These are phyloP conservation scores for Aureobasidium sp. DNA, from an alignment of 2,329 filamentous ascomycete genomes.

Conservation along the genomic window DNA sequence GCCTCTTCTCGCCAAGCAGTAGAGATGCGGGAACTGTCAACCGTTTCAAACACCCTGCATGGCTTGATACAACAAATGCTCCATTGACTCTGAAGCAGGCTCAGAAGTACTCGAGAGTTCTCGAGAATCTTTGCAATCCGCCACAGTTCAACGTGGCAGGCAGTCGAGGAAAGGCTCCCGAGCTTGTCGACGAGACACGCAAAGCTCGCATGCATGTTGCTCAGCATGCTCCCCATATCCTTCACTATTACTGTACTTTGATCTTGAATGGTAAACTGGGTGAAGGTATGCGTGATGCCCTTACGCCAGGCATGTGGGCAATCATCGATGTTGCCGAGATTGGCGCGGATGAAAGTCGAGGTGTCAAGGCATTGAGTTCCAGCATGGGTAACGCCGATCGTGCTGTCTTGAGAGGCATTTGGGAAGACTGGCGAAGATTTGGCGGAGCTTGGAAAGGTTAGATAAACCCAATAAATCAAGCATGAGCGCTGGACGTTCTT, in stretches of 20 bases:
- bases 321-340: slow-evolving; percentile 43
- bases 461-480: neutral
- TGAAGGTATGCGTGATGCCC: slow-evolving; percentile 43
- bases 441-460: slow-evolving; percentile 18
- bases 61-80: slow-evolving; percentile 20
- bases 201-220: slow-evolving; percentile 50
- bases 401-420: slow-evolving; percentile 44
- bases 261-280: slow-evolving; percentile 42
- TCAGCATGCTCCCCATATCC: slow-evolving; percentile 48
- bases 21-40: slow-evolving; percentile 20
- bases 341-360: slow-evolving; percentile 30
- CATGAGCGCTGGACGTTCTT: no score
- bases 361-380: slow-evolving; percentile 43
- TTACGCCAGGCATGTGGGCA: slow-evolving; percentile 45
- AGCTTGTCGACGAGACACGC: slow-evolving; percentile 51
- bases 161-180: slow-evolving; percentile 23
- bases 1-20: slow-evolving; percentile 41
- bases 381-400: slow-evolving; percentile 43
- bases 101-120: slow-evolving; percentile 43
- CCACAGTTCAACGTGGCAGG: slow-evolving; percentile 47
- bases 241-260: slow-evolving; percentile 48
- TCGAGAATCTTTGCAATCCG: slow-evolving; percentile 54
- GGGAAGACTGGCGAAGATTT: slow-evolving; percentile 40
- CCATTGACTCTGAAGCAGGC: slow-evolving; percentile 36
- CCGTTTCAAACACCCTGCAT: slow-evolving; percentile 22